Conservation (phyloP, 495 filamentous ascomycete species). For the Symbiotaphrina buchneri region DNA sequence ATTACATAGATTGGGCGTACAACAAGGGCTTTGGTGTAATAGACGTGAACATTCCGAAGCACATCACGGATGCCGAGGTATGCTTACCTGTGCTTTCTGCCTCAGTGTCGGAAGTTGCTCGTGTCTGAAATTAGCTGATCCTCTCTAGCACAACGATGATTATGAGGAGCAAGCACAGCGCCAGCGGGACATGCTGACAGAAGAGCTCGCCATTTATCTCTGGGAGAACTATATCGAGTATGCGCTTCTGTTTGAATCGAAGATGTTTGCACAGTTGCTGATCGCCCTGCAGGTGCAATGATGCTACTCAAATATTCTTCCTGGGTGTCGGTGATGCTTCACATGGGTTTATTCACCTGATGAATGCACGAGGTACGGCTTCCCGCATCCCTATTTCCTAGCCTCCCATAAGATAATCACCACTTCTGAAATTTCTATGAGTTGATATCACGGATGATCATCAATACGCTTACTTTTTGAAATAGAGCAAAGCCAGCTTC, state of each 20-base stretch:
- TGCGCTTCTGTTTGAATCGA: too few relatives aligned
- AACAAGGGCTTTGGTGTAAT: constrained; percentile 54
- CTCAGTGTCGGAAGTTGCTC: too few relatives aligned
- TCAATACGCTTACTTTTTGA: not conserved
- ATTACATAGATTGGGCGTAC: constrained; percentile 66
- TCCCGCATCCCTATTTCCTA: not conserved
- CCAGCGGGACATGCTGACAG: constrained; percentile 21
- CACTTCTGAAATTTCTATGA: constrained; percentile 8
- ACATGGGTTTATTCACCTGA: constrained; percentile 18
- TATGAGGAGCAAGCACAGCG: not conserved
- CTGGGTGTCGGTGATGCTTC: constrained; percentile 50
- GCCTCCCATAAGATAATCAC: not conserved
- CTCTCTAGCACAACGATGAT: constrained; percentile 1
- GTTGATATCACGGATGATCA: constrained; percentile 7
- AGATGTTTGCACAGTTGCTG: constrained; percentile 4
- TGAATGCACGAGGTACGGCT: constrained; percentile 15
- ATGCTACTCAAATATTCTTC: constrained; percentile 50
- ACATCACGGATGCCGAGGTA: constrained; percentile 33
- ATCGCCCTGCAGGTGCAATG: constrained; percentile 5
- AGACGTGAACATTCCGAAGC: constrained; percentile 72
- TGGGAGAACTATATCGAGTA: constrained; percentile 96
- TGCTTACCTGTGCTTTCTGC: constrained; percentile 6
- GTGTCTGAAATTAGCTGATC: constrained; percentile 9
- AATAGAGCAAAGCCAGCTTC: constrained; percentile 21
- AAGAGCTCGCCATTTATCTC: constrained; percentile 62